Evolutionary conservation across 2,329 filamentous ascomycete genomes (phyloP).

Genomic region (Stachybotrys elegans): DNA sequence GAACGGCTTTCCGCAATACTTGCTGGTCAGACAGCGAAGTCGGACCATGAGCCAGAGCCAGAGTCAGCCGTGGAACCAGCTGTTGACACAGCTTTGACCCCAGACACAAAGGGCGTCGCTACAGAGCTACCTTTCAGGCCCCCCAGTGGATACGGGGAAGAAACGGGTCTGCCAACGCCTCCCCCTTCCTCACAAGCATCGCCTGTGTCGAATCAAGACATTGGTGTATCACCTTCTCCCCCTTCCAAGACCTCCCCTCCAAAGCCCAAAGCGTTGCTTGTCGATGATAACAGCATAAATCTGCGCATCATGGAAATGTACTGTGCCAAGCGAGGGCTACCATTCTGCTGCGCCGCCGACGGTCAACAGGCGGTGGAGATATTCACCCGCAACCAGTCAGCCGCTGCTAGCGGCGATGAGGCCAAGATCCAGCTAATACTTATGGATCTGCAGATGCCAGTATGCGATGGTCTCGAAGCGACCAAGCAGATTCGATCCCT

Average conservation of each 20-base stretch:
- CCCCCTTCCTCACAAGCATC: too few relatives aligned
- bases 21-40: conserved; percentile 4
- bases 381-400: conserved; percentile 14
- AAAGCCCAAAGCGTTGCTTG: conserved; percentile 28
- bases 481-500: conserved; percentile 17
- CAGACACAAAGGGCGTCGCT: too few relatives aligned
- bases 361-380: conserved; percentile 37
- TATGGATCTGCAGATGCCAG: conserved; percentile 24
- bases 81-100: too few relatives aligned
- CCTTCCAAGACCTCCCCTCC: background rate
- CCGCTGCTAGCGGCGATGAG: conserved; percentile 4
- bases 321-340: conserved; percentile 35
- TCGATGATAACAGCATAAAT: conserved; percentile 45
- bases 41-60: too few relatives aligned
- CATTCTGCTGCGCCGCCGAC: conserved; percentile 36
- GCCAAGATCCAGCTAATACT: conserved; percentile 15
- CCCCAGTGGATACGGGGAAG: too few relatives aligned
- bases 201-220: too few relatives aligned
- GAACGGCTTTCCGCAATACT: background rate
- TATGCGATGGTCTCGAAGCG: conserved; percentile 22
- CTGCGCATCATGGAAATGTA: conserved; percentile 43
- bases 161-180: background rate
- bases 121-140: too few relatives aligned
- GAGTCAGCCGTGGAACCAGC: too few relatives aligned
- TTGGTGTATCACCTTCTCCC: too few relatives aligned